Evolutionary conservation across 192 early-diverging fungal genomes (phyloP), one percentile per base, ranked within the genome.

Genomic region (Phlyctochytrium bullatum): DNA sequence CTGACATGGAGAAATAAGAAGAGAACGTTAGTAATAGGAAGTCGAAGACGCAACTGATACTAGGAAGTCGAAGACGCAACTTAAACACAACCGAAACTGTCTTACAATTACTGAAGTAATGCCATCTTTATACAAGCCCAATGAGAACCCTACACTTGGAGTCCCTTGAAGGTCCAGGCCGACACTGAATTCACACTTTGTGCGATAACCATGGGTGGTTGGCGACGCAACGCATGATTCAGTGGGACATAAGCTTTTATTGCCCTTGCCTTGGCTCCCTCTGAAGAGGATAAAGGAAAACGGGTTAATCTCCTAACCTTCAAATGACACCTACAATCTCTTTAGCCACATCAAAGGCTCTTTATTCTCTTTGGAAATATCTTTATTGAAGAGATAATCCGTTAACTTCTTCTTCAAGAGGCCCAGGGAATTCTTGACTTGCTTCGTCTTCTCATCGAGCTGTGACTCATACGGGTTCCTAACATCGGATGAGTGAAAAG

Each of bases 131-230:
- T 74, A 92, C 3, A 76, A 50, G 16, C 91, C 91, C 27, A 88
- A 64, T 36, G 86, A 70, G 67, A 93, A 93, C 2, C 91, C 91
- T 51, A 88, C 79, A 2, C 76, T 67, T 27, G 36, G 57, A 50
- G 87, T 63, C 2, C 83, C 83, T 2, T 83, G 75, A 4, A 78
- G 35, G 69, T 91, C 77, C 36, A 52, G 51, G 23, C 91, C 91
- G 67, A 90, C 77, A 0, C 87, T 78, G 64, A 91, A 93, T 72
- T 93, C 91, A 67, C 87, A 90, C 72, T 93, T 93, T 68, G 73
- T 93, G 54, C 90, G 75, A 73, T 92, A 93, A 2, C 79, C 81
- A 32, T 80, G 65, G 16, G 71, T 30, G 32, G 76, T 65, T 27
- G 91, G 91, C 2, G 90, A 92, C 10, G 74, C 68, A 10, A 82